Conservation (phyloP, 2,329 filamentous ascomycete genomes). For the Boeremia exigua region DNA sequence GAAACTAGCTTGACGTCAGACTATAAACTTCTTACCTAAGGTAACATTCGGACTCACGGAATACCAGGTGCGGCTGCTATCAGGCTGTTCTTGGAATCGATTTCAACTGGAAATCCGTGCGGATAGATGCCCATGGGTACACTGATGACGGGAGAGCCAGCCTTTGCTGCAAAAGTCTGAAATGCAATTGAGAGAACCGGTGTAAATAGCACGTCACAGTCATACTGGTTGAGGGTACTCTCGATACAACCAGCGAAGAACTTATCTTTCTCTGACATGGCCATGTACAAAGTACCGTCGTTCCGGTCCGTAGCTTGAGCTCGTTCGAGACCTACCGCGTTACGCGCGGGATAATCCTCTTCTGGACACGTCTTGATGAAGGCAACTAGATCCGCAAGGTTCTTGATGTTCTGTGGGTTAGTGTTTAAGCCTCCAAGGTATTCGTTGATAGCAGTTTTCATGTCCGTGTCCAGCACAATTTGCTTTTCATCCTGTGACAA, state of each 20-base stretch:
- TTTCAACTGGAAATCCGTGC: conserved; percentile 50
- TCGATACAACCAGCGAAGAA: conserved; percentile 63
- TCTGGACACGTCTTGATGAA: conserved; percentile 59
- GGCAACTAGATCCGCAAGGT: conserved; percentile 56
- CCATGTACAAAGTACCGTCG: conserved; percentile 59
- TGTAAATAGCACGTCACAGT: conserved; percentile 64
- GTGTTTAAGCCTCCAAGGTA: conserved; percentile 61
- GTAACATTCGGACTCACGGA: conserved; percentile 38
- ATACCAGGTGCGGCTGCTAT: conserved; percentile 59
- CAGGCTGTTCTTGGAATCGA: conserved; percentile 52
- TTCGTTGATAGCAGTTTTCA: conserved; percentile 58
- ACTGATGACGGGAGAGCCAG: conserved; percentile 63
- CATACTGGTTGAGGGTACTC: conserved; percentile 59
- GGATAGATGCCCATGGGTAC: conserved; percentile 65
- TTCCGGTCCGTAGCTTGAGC: conserved; percentile 48
- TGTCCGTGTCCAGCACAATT: conserved; percentile 62
- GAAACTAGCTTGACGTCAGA: conserved; percentile 2
- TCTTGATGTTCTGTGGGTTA: conserved; percentile 62
- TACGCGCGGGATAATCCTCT: conserved; percentile 64
- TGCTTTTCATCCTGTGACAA: conserved; percentile 34
- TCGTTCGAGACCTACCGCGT: conserved; percentile 50
- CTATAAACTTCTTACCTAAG: not conserved
- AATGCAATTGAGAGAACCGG: conserved; percentile 60
- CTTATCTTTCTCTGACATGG: conserved; percentile 56
- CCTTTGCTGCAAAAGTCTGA: conserved; percentile 23